phyloP scores from a whole-genome alignment of 1,284 basidiomycete species.

The Boletus mariae region DNA sequence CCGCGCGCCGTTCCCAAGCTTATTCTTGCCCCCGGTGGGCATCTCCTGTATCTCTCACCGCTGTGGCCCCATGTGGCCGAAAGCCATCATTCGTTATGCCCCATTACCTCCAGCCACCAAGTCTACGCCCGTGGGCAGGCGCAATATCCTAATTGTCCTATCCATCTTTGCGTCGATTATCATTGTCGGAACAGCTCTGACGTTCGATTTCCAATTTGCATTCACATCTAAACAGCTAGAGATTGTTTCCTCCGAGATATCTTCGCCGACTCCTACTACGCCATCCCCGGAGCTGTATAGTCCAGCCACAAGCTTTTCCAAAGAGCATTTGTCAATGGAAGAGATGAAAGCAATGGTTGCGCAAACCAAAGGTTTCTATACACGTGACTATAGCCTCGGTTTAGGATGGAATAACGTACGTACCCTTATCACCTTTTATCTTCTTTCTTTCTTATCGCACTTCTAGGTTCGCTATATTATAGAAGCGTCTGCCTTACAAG shows the following conservation, averaged over 20 bases:
- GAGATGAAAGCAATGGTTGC: conserved; percentile 27
- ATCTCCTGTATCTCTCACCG: background rate
- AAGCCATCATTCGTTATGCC: conserved; percentile 10
- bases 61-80: conserved; percentile 17
- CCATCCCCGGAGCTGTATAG: background rate
- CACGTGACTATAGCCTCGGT: conserved; percentile 37
- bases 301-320: background rate
- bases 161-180: conserved; percentile 4
- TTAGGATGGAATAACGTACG: conserved; percentile 39
- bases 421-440: background rate
- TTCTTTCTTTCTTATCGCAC: background rate
- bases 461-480: conserved; percentile 38
- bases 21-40: conserved; percentile 11
- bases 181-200: conserved; percentile 8
- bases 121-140: conserved; percentile 6
- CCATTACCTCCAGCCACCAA: conserved; percentile 11
- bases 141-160: conserved; percentile 10
- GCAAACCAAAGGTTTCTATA: conserved; percentile 35
- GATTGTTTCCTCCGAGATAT: conserved; percentile 1
- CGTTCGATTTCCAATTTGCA: conserved; percentile 8
- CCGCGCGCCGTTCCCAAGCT: background rate
- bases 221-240: conserved; percentile 6
- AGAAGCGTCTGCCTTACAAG: conserved; percentile 37
- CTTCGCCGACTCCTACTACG: background rate
- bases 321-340: conserved; percentile 18